phyloP scores from a whole-genome alignment of 805 yeast species.

The Jamesozyma lodderae region DNA sequence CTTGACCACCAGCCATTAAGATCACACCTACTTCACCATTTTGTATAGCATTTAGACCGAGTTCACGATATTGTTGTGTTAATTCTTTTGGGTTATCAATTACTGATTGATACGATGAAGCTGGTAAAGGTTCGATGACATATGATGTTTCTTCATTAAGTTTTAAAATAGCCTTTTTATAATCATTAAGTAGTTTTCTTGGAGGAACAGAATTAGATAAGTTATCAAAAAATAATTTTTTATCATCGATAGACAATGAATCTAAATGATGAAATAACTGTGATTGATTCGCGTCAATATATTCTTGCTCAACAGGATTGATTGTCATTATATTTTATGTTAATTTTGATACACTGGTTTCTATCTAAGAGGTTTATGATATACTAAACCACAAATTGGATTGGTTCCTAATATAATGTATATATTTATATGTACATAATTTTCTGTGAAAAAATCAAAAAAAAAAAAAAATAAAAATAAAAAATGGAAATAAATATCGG shows the following conservation, averaged over 20 bases:
- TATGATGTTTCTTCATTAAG: constrained; percentile 21
- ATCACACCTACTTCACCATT: constrained; percentile 77
- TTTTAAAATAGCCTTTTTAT: constrained; percentile 36
- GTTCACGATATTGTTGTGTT: constrained; percentile 35
- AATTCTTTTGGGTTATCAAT: constrained; percentile 25
- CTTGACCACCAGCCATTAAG: constrained; percentile 98
- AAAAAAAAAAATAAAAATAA: too few species aligned
- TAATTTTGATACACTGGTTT: too few species aligned
- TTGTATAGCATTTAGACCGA: constrained; percentile 63
- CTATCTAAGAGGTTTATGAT: too few species aligned
- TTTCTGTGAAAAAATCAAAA: too few species aligned
- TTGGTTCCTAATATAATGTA: too few species aligned
- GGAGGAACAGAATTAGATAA: constrained; percentile 10
- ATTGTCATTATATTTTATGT: not conserved
- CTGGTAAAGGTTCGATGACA: constrained; percentile 43
- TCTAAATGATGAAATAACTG: constrained; percentile 46
- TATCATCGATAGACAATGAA: constrained; percentile 30
- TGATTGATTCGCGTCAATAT: constrained; percentile 40
- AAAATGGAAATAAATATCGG: too few species aligned
- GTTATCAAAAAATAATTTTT: constrained; percentile 31
- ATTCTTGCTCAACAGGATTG: constrained; percentile 25
- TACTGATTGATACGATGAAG: constrained; percentile 43
- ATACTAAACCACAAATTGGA: too few species aligned
- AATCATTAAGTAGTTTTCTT: constrained; percentile 31
- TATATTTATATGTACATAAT: too few species aligned